phyloP scores from a whole-genome alignment of 768 basidiomycete genomes.

The Tulasnella sp. region DNA sequence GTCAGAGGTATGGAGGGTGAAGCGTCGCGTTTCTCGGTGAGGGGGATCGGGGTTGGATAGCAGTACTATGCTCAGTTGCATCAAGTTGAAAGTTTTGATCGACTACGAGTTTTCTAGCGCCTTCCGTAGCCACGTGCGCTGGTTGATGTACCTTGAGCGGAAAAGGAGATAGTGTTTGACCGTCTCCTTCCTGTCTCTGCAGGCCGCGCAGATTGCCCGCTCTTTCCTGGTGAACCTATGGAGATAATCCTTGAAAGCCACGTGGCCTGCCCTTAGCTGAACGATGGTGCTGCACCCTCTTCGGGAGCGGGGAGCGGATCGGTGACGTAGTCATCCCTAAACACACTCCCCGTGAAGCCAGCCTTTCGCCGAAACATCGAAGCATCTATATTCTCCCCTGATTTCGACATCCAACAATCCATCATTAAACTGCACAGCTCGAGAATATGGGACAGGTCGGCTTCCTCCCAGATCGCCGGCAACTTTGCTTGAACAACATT shows the following conservation, averaged over 20 bases:
- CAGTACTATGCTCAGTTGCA: constrained; percentile 3
- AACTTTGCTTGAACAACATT: no score
- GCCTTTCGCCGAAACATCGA: no score
- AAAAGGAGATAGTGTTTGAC: constrained; percentile 20
- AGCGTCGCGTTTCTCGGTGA: constrained; percentile 1
- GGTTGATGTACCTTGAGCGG: constrained; percentile 7
- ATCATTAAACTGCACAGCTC: no score
- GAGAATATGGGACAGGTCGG: no score
- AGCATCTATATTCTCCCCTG: no score
- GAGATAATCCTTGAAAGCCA: constrained; percentile 20
- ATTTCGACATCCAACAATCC: no score
- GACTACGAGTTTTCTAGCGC: neutral
- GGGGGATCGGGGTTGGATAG: constrained; percentile 17
- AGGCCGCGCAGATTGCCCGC: constrained; percentile 9
- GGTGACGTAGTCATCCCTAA: no score
- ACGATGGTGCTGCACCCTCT: constrained; percentile 18
- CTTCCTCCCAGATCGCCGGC: no score
- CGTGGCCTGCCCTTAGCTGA: constrained; percentile 22
- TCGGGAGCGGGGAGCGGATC: constrained; percentile 14
- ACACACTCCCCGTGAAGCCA: no score
- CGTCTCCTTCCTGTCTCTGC: constrained; percentile 16
- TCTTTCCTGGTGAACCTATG: constrained; percentile 5
- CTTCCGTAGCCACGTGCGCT: neutral
- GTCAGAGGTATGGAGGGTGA: constrained; percentile 9
- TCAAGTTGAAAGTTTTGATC: neutral